Conservation (phyloP, 176 grass and related monocot genomes). For the Chloris gayana region DNA sequence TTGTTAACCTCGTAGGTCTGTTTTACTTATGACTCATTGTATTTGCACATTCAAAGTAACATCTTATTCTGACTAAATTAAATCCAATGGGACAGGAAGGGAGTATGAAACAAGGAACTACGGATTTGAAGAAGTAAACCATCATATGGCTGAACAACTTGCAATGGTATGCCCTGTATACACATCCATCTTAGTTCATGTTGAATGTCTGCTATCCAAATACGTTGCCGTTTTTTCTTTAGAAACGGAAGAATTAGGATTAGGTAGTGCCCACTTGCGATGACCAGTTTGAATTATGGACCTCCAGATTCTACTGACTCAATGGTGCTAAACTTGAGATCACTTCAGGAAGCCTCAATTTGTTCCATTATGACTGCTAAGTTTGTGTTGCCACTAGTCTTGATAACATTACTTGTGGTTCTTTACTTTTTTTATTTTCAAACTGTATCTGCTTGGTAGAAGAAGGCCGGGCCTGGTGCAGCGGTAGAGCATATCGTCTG, state of each 20-base stretch:
- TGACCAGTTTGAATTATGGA: not conserved
- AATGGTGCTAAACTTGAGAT: not conserved
- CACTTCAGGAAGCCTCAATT: not conserved
- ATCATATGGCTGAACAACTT: constrained; percentile 88
- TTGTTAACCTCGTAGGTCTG: constrained; percentile 91
- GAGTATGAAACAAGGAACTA: constrained; percentile 97
- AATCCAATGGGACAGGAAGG: constrained; percentile 54
- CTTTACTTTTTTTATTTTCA: constrained; percentile 10
- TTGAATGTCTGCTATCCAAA: not conserved
- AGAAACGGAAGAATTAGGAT: not conserved
- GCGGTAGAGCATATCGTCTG: too few species aligned
- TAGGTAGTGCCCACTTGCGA: not conserved
- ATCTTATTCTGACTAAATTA: constrained; percentile 10
- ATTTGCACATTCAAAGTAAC: not conserved
- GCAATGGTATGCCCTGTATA: constrained; percentile 60
- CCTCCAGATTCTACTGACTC: not conserved
- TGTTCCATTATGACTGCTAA: not conserved
- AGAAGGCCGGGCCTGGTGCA: too few species aligned
- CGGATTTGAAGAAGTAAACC: constrained; percentile 96
- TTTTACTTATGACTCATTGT: constrained; percentile 22
- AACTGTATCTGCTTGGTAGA: constrained; percentile 15
- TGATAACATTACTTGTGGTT: not conserved
- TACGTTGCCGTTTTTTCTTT: constrained; percentile 10
- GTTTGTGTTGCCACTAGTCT: constrained; percentile 1
- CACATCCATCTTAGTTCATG: constrained; percentile 29